Evolutionary conservation across 78 protist species (phyloP).

Genomic region (Isochrysis galbana): DNA sequence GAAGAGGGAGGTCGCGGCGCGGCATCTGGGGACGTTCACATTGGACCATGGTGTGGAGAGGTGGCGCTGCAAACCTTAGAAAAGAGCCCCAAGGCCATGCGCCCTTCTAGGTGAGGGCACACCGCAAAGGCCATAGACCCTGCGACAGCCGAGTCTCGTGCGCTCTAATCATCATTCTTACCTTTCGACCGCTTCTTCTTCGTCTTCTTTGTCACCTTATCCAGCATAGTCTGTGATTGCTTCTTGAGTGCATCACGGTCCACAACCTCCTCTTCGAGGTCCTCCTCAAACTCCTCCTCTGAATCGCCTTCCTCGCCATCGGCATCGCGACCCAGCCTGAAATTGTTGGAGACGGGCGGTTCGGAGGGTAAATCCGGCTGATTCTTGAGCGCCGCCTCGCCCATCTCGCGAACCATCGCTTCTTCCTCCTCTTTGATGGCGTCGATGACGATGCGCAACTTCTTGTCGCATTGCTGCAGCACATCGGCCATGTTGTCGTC

Average conservation of each 20-base stretch:
- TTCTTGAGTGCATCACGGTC: conserved; percentile 55
- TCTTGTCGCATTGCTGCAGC: conserved; percentile 27
- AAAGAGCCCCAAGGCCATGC: too few species aligned
- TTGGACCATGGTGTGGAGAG: too few species aligned
- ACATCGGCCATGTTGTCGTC: conserved; percentile 32
- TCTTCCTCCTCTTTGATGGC: conserved; percentile 5
- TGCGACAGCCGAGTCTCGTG: too few species aligned
- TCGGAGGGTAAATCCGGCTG: neutral
- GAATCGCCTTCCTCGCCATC: neutral
- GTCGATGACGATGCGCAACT: neutral
- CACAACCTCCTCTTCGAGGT: conserved; percentile 50
- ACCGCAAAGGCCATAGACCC: neutral
- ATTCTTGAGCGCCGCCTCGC: neutral
- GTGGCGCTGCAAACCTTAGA: too few species aligned
- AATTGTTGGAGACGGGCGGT: neutral
- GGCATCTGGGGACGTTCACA: too few species aligned
- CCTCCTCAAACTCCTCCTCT: conserved; percentile 35
- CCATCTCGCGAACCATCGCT: conserved; percentile 1
- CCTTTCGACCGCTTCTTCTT: neutral
- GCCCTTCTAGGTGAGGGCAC: too few species aligned
- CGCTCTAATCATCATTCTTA: neutral
- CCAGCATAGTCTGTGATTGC: conserved; percentile 19
- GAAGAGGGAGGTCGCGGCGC: too few species aligned
- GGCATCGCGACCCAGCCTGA: neutral
- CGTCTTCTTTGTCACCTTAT: conserved; percentile 38